A percentile compares a stretch with the other conserved stretches of the same genome.
These are phyloP conservation scores for Salix brachista DNA, from an alignment of 345 rosid genomes.

Conservation along the genomic window DNA sequence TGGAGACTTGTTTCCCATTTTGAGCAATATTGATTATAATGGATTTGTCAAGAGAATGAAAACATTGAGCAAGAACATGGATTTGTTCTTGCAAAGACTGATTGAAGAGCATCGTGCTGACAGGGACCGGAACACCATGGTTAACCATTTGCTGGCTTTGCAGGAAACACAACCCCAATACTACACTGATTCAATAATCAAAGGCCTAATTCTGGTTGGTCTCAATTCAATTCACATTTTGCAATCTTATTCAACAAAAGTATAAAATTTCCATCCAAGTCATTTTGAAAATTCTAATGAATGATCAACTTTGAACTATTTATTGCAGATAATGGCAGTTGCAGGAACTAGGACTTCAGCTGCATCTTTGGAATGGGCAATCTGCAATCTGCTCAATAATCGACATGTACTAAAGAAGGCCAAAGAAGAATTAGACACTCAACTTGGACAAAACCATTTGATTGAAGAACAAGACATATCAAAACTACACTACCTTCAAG, in stretches of 20 bases:
- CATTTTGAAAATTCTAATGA: background rate
- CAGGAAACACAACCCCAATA: slow-evolving; percentile 38
- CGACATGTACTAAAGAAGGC: background rate
- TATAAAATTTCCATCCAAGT: background rate
- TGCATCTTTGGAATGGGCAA: slow-evolving; percentile 13
- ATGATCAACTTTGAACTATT: background rate
- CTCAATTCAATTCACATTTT: background rate
- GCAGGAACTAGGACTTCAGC: slow-evolving; percentile 15
- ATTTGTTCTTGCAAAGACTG: slow-evolving; percentile 39
- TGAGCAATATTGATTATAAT: slow-evolving; percentile 32
- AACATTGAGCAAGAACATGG: slow-evolving; percentile 21
- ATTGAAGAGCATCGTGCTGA: slow-evolving; percentile 41
- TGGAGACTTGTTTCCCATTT: slow-evolving; percentile 42
- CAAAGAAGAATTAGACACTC: slow-evolving; percentile 10
- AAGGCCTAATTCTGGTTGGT: slow-evolving; percentile 29
- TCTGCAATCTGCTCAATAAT: slow-evolving; percentile 16
- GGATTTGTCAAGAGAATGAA: slow-evolving; percentile 21
- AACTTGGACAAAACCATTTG: slow-evolving; percentile 8
- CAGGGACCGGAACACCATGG: slow-evolving; percentile 24
- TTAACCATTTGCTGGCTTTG: slow-evolving; percentile 41
- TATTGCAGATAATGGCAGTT: background rate
- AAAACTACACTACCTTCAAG: slow-evolving; percentile 13
- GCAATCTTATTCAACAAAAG: background rate
- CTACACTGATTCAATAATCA: slow-evolving; percentile 44
- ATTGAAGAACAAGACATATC: slow-evolving; percentile 15